These are phyloP conservation scores for Colletotrichum limetticola DNA, from an alignment of 2,329 filamentous ascomycete genomes.

Conservation along the genomic window DNA sequence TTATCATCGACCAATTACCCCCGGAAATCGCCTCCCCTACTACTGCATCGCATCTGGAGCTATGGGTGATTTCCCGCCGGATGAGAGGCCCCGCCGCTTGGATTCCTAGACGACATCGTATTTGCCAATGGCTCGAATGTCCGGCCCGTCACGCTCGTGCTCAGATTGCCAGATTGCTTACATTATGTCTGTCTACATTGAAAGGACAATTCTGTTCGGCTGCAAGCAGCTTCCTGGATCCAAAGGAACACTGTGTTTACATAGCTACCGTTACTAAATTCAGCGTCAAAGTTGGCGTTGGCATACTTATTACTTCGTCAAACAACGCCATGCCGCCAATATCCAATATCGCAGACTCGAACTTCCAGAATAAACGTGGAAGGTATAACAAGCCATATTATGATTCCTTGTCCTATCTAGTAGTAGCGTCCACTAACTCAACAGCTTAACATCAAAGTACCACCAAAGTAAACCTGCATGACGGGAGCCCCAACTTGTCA, in stretches of 20 bases:
- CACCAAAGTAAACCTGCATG: background rate
- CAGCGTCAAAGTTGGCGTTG: background rate
- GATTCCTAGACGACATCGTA: constrained; percentile 30
- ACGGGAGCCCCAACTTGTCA: constrained; percentile 1
- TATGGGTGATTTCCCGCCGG: constrained; percentile 26
- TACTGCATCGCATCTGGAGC: constrained; percentile 26
- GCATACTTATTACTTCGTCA: background rate
- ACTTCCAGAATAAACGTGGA: background rate
- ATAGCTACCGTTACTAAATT: too few species aligned
- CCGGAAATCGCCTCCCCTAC: constrained; percentile 16
- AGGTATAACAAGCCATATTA: background rate
- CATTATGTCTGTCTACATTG: background rate
- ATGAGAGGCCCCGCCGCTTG: constrained; percentile 31
- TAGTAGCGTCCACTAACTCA: background rate
- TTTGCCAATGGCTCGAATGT: constrained; percentile 24
- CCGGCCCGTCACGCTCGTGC: constrained; percentile 3
- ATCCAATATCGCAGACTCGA: background rate
- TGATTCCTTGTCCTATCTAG: background rate
- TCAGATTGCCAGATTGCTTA: background rate
- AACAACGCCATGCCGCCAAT: background rate
- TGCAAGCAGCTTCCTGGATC: too few species aligned
- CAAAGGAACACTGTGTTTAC: too few species aligned
- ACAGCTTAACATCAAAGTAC: background rate
- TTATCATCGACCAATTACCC: background rate
- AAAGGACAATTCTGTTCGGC: too few species aligned